Evolutionary conservation across 1,139 yeast genomes (phyloP).

Genomic region (Scheffersomyces segobiensis): DNA sequence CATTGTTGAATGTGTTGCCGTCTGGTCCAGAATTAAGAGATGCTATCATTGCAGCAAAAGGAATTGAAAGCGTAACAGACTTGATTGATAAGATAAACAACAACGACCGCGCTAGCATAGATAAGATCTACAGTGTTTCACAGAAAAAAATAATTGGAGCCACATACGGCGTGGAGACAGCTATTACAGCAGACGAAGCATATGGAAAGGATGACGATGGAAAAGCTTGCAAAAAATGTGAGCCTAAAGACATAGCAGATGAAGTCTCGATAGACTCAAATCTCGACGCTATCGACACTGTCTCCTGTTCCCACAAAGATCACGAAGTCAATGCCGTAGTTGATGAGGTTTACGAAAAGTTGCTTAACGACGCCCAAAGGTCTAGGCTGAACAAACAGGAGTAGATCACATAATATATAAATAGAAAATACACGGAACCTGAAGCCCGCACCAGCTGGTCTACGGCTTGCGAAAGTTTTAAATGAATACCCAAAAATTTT

Average conservation of each 20-base stretch:
- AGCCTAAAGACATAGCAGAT: slow-evolving; percentile 23
- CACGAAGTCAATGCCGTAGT: slow-evolving; percentile 40
- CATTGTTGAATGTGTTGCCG: slow-evolving; percentile 51
- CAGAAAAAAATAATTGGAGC: slow-evolving; percentile 1
- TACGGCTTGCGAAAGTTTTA: neutral
- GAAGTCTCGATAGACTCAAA: slow-evolving; percentile 32
- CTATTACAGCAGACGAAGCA: neutral
- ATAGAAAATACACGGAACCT: neutral
- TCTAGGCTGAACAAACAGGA: slow-evolving; percentile 52
- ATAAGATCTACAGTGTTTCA: slow-evolving; percentile 45
- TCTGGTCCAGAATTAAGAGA: slow-evolving; percentile 77
- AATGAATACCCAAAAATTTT: slow-evolving; percentile 1
- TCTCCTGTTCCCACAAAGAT: slow-evolving; percentile 3
- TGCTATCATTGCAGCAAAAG: slow-evolving; percentile 76
- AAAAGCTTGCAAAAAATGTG: slow-evolving; percentile 3
- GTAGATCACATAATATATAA: neutral
- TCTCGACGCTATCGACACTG: slow-evolving; percentile 12
- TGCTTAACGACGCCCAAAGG: slow-evolving; percentile 64
- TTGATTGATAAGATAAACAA: slow-evolving; percentile 63
- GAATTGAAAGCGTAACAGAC: slow-evolving; percentile 69
- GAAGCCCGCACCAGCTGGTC: neutral
- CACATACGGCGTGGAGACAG: neutral
- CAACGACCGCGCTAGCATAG: slow-evolving; percentile 51
- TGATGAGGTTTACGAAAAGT: slow-evolving; percentile 70
- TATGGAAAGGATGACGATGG: slow-evolving; percentile 11